A percentile compares a stretch with the other conserved stretches of the same genome.
phyloP scores from a whole-genome alignment of 345 rosid species.

The Trapa incisa region DNA sequence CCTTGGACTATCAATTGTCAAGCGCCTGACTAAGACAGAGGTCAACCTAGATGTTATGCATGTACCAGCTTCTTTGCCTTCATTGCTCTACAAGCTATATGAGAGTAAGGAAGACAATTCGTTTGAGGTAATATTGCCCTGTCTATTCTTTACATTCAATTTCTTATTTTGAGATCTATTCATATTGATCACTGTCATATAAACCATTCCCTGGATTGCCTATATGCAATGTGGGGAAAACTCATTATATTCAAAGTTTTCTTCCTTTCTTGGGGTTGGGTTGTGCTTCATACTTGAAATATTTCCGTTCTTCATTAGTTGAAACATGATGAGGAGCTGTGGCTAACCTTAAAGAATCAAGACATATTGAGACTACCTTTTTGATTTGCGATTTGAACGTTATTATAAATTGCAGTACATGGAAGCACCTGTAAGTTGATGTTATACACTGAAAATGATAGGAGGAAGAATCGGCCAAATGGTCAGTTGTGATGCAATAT shows the following conservation, averaged over 20 bases:
- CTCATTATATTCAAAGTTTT: too few species aligned
- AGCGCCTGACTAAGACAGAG: conserved; percentile 42
- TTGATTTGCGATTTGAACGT: neutral
- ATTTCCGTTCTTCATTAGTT: neutral
- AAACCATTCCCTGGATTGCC: too few species aligned
- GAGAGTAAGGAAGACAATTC: conserved; percentile 49
- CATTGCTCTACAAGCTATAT: conserved; percentile 43
- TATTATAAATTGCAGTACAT: neutral
- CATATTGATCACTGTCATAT: neutral
- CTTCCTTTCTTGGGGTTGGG: too few species aligned
- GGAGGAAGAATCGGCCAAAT: neutral
- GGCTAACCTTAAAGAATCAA: too few species aligned
- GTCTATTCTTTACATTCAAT: neutral
- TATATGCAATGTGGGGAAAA: neutral
- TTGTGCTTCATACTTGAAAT: too few species aligned
- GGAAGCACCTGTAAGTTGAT: neutral
- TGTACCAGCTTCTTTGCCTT: conserved; percentile 45
- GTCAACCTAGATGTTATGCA: conserved; percentile 25
- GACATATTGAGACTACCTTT: neutral
- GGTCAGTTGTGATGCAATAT: neutral
- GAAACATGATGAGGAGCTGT: neutral
- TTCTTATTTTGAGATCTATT: neutral
- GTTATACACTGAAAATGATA: neutral
- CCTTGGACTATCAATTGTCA: conserved; percentile 63
- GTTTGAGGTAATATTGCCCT: conserved; percentile 33